These are phyloP conservation scores for Tricladium varicosporioides DNA, from an alignment of 2,329 filamentous ascomycete species.

Conservation along the genomic window DNA sequence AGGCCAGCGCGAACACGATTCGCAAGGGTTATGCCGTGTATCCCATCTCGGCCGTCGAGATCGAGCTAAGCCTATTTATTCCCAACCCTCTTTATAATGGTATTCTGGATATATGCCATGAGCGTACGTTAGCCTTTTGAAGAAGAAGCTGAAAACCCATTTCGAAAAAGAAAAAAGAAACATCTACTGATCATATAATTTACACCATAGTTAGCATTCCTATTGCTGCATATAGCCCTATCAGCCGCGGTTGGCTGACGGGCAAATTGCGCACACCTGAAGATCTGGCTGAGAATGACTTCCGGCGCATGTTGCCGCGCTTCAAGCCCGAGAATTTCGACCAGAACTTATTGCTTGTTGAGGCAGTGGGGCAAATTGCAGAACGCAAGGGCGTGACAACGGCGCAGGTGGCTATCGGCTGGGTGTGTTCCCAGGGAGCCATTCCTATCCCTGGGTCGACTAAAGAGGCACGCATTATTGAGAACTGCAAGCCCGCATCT, in stretches of 20 bases:
- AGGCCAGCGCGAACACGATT: constrained; percentile 40
- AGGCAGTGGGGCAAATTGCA: constrained; percentile 55
- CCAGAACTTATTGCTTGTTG: constrained; percentile 61
- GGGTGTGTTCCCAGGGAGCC: constrained; percentile 36
- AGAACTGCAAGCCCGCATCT: constrained; percentile 28
- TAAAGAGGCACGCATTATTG: constrained; percentile 25
- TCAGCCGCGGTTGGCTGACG: constrained; percentile 59
- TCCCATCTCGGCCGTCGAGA: constrained; percentile 41
- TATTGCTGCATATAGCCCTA: constrained; percentile 60
- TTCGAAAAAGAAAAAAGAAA: constrained; percentile 30
- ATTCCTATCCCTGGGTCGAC: constrained; percentile 36
- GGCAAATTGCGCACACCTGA: constrained; percentile 46
- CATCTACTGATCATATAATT: constrained; percentile 37
- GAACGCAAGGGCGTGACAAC: constrained; percentile 55
- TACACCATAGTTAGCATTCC: constrained; percentile 60
- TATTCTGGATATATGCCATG: constrained; percentile 13
- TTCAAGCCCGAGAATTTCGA: constrained; percentile 62
- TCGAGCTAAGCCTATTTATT: constrained; percentile 38
- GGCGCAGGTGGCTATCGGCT: constrained; percentile 53
- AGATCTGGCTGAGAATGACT: constrained; percentile 53
- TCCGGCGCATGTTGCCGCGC: constrained; percentile 52
- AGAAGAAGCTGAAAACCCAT: constrained; percentile 27
- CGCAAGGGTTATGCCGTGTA: constrained; percentile 35
- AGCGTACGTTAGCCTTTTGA: constrained; percentile 16
- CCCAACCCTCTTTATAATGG: neutral